Evolutionary conservation across 257 asterid species (phyloP), one percentile per base, ranked within the genome.

Genomic region (Solanum ossicruentum): DNA sequence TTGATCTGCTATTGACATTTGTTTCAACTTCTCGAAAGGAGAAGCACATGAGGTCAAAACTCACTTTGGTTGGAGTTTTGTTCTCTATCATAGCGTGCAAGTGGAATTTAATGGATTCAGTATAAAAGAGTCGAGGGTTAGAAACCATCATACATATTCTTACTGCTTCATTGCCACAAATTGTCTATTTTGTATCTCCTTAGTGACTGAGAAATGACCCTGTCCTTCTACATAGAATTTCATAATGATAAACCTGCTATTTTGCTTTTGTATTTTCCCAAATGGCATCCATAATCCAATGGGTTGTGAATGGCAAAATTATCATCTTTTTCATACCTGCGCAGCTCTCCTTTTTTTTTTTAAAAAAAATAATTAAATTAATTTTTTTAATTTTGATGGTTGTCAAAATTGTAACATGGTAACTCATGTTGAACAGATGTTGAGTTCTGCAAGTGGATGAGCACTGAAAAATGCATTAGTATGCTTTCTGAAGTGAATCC

Each of bases 391-490:
- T 36, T 3, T 36, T 11, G 41, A 47, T n/a, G 21, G 26, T 61
- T 63, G 58, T 58, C 20, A 6, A 82, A 61, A n/a, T 21, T 43
- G 47, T 32, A 18, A 15, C 45, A 47, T 83, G 79, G 79, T 81
- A 78, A 75, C 72, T 85, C 73, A 18, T 85, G 66, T n/a, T 86
- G 85, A 85, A 32, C 84, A 65, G 73, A 60, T 85, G 85, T 92
- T 94, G 98, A 90, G 87, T 58, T 69, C 84, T 92, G 95, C 73
- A 93, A 93, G 90, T 96, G 99, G 99, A 90, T 91, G 92, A 90
- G 87, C 88, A 79, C 83, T 47, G 89, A 92, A 84, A 84, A 83
- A 43, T 96, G 97, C 88, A 82, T 71, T 26, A 89, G 87, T 88
- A 88, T 91, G 91, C 96, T 93, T 86, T 80, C 86, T 71, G 90